Percentiles rank a stretch among this genome's conserved stretches.
Conservation (phyloP, 495 filamentous ascomycete genomes). For the Penicillium paradoxum region DNA sequence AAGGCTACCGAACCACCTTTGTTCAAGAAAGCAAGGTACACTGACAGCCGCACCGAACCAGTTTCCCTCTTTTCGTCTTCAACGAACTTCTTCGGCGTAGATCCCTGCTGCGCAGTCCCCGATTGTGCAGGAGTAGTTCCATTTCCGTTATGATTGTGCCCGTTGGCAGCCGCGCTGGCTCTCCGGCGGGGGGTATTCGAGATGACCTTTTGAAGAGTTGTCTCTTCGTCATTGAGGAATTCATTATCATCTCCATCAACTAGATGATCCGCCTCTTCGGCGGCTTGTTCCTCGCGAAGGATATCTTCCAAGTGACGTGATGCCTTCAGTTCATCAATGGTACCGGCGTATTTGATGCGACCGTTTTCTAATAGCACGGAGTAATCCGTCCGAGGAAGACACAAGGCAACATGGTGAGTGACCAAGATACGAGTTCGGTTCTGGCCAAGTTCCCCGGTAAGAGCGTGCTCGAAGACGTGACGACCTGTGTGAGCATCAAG, state of each 20-base stretch:
- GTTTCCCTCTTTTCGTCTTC: slow-evolving; percentile 67
- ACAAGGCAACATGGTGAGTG: slow-evolving; percentile 75
- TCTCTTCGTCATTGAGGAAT: slow-evolving; percentile 11
- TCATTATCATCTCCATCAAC: slow-evolving; percentile 2
- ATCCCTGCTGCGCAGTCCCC: no score
- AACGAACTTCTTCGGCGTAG: slow-evolving; percentile 60
- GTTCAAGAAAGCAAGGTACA: slow-evolving; percentile 64
- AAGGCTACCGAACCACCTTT: slow-evolving; percentile 51
- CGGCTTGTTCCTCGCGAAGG: slow-evolving; percentile 16
- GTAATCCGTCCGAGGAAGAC: slow-evolving; percentile 64
- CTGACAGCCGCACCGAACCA: slow-evolving; percentile 55
- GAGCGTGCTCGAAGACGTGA: slow-evolving; percentile 68
- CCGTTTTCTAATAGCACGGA: slow-evolving; percentile 66
- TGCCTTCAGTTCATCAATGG: slow-evolving; percentile 20
- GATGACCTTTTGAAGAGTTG: slow-evolving; percentile 22
- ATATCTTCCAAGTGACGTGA: slow-evolving; percentile 25
- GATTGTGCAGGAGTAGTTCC: background rate
- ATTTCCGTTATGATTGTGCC: slow-evolving; percentile 26
- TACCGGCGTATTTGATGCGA: slow-evolving; percentile 25
- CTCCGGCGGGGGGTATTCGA: slow-evolving; percentile 19
- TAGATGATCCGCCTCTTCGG: slow-evolving; percentile 1
- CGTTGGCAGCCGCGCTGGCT: slow-evolving; percentile 37
- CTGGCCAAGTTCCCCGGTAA: slow-evolving; percentile 63
- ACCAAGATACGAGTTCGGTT: slow-evolving; percentile 74
- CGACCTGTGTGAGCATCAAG: slow-evolving; percentile 68